A percentile compares a stretch with the other conserved stretches of the same genome.
Conservation (phyloP, 805 yeast genomes). For the Debaryomyces tyrocola region DNA sequence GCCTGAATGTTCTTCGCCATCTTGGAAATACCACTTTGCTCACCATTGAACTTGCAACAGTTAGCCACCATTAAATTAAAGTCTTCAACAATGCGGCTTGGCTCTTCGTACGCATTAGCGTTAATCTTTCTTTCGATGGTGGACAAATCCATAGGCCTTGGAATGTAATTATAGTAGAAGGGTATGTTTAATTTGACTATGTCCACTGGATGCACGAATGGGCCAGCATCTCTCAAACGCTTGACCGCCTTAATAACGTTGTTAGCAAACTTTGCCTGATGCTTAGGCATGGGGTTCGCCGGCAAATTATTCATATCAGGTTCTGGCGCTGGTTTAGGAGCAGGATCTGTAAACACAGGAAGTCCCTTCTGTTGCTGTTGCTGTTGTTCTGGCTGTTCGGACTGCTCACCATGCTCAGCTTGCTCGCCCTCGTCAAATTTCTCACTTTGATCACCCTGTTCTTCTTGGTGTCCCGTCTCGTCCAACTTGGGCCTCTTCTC, state of each 20-base stretch:
- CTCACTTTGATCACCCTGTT: conserved; percentile 20
- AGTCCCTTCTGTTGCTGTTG: conserved; percentile 3
- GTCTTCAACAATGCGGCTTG: conserved; percentile 70
- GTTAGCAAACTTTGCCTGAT: conserved; percentile 78
- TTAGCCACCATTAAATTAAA: conserved; percentile 82
- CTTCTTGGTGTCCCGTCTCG: not conserved
- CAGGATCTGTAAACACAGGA: conserved; percentile 45
- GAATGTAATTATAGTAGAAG: conserved; percentile 77
- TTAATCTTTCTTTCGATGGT: conserved; percentile 82
- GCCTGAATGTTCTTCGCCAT: conserved; percentile 93
- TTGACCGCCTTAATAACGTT: conserved; percentile 84
- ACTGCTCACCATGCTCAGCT: conserved; percentile 9
- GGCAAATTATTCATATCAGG: conserved; percentile 75
- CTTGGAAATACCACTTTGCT: conserved; percentile 75
- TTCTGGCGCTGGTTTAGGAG: conserved; percentile 72
- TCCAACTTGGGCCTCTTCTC: conserved; percentile 6
- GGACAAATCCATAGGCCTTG: conserved; percentile 89
- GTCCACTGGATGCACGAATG: conserved; percentile 89
- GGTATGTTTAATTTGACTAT: conserved; percentile 86
- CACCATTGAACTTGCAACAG: conserved; percentile 84
- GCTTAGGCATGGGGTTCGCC: conserved; percentile 67
- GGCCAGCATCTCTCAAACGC: conserved; percentile 87
- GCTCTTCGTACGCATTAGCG: conserved; percentile 68
- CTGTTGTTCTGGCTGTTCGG: conserved; percentile 1
- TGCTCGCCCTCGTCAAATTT: conserved; percentile 6